Conservation (phyloP, 2,329 filamentous ascomycete species). For the Calonectria pseudoturangicola region DNA sequence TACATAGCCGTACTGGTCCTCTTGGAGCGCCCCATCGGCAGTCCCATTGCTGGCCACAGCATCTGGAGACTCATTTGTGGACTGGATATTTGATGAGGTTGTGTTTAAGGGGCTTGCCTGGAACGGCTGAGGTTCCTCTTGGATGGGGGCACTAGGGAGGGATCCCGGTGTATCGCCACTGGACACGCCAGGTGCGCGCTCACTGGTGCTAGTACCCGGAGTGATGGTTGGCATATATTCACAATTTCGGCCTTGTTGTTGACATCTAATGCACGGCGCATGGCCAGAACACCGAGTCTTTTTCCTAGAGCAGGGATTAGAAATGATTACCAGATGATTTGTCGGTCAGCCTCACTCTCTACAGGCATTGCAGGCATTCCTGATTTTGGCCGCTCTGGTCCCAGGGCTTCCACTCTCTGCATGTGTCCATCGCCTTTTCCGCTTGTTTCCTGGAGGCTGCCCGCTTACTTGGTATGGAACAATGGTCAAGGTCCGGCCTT, state of each 20-base stretch:
- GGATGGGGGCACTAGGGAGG: neutral
- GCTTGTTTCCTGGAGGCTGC: neutral
- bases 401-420: neutral
- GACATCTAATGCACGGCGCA: slow-evolving; percentile 27
- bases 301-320: neutral
- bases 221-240: slow-evolving; percentile 31
- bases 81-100: slow-evolving; percentile 10
- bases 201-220: neutral
- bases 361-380: slow-evolving; percentile 19
- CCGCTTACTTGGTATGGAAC: slow-evolving; percentile 20
- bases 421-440: slow-evolving; percentile 6
- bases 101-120: slow-evolving; percentile 9
- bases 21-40: slow-evolving; percentile 9
- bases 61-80: slow-evolving; percentile 8
- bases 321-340: neutral
- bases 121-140: neutral
- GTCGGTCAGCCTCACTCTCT: slow-evolving; percentile 18
- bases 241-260: slow-evolving; percentile 26
- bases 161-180: neutral
- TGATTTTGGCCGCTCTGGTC: slow-evolving; percentile 1
- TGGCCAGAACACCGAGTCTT: slow-evolving; percentile 35
- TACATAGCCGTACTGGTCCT: slow-evolving; percentile 14
- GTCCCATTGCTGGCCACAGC: neutral
- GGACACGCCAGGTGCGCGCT: neutral
- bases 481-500: slow-evolving; percentile 6